A percentile compares a stretch with the other conserved stretches of the same genome.
Conservation (phyloP, 2,329 filamentous ascomycete species). For the Alternaria brassicicola region DNA sequence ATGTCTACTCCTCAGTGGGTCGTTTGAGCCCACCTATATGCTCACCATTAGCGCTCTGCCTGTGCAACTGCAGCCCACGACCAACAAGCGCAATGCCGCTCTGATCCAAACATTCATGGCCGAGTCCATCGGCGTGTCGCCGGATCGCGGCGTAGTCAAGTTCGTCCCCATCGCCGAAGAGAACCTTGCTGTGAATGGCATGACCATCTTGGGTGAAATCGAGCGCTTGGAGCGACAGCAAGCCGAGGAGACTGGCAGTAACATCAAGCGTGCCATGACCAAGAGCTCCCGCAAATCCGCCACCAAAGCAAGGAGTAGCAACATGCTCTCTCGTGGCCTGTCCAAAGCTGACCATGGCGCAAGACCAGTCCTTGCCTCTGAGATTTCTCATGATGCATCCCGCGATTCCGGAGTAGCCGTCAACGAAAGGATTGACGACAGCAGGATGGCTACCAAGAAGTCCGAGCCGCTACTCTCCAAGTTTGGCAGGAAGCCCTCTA, state of each 20-base stretch:
- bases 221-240: conserved; percentile 61
- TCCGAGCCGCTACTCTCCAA: conserved; percentile 33
- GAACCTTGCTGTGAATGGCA: conserved; percentile 72
- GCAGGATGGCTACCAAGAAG: conserved; percentile 29
- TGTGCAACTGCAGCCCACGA: conserved; percentile 70
- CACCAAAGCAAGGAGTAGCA: conserved; percentile 47
- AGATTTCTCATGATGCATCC: conserved; percentile 43
- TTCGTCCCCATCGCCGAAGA: conserved; percentile 75
- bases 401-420: conserved; percentile 46
- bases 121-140: conserved; percentile 69
- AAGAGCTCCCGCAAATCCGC: conserved; percentile 45
- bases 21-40: conserved; percentile 79
- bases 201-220: conserved; percentile 71
- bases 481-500: conserved; percentile 27
- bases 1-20: conserved; percentile 75
- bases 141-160: conserved; percentile 72
- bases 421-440: conserved; percentile 34
- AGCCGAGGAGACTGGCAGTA: conserved; percentile 49
- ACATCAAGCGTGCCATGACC: conserved; percentile 52
- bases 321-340: conserved; percentile 42
- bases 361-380: conserved; percentile 38
- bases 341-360: conserved; percentile 37
- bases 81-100: conserved; percentile 81
- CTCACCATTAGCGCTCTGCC: conserved; percentile 75
- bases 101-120: conserved; percentile 77